Conservation (phyloP, 2,329 filamentous ascomycete species). For the Emmonsiellopsis sp. region DNA sequence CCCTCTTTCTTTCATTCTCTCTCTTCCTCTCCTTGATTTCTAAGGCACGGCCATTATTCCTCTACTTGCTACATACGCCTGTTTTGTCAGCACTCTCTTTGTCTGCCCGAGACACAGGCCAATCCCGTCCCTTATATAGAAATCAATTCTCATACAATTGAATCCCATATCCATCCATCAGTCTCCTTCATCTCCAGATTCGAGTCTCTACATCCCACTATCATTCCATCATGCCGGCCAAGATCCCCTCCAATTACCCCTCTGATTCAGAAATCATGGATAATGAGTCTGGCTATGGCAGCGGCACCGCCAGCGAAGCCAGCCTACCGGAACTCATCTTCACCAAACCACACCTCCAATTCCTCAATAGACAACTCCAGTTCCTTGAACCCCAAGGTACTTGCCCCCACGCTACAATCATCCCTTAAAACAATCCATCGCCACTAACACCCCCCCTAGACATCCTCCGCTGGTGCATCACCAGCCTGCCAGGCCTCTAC, state of each 20-base stretch:
- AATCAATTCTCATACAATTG: neutral
- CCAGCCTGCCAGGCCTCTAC: constrained; percentile 80
- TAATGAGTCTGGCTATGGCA: constrained; percentile 77
- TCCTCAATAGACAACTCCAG: constrained; percentile 83
- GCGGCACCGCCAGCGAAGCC: constrained; percentile 52
- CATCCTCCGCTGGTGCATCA: constrained; percentile 83
- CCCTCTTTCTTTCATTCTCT: constrained; percentile 14
- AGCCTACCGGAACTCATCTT: constrained; percentile 70
- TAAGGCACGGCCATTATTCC: neutral
- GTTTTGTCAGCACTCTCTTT: neutral
- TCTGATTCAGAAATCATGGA: constrained; percentile 31
- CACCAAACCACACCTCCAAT: constrained; percentile 77
- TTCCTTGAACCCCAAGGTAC: constrained; percentile 69
- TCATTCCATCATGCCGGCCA: constrained; percentile 27
- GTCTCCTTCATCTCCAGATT: no score
- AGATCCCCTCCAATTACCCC: constrained; percentile 26
- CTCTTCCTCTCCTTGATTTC: constrained; percentile 15
- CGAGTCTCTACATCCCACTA: neutral
- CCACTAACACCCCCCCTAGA: constrained; percentile 39
- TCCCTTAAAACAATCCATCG: neutral
- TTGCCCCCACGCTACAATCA: constrained; percentile 9
- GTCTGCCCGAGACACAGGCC: constrained; percentile 2
- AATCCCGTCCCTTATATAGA: neutral
- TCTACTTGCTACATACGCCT: neutral
- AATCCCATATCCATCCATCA: no score